Conservation (phyloP, 176 grass and related monocot species). For the Triticum timopheevii region DNA sequence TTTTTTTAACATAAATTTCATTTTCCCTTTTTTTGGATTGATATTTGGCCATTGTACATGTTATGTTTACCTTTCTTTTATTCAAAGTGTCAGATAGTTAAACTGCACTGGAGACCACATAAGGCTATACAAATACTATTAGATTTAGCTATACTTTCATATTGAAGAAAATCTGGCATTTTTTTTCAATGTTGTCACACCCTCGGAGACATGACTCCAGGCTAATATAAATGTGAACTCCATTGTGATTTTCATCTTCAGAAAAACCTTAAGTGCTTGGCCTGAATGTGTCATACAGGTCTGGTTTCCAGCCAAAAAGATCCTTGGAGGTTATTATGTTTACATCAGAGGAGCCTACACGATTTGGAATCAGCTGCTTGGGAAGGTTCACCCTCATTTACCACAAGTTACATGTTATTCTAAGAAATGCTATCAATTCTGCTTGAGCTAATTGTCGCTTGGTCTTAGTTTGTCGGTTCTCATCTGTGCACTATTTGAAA, state of each 20-base stretch:
- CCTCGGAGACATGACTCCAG: background rate
- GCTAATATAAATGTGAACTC: background rate
- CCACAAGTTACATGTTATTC: background rate
- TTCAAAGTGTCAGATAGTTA: background rate
- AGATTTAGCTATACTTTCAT: background rate
- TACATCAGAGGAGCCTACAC: constrained; percentile 94
- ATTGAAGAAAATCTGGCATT: background rate
- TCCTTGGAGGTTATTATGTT: constrained; percentile 98
- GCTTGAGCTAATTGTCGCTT: background rate
- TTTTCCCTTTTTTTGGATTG: background rate
- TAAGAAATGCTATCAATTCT: background rate
- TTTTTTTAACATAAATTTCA: background rate
- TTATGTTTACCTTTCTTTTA: background rate
- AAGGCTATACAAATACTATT: background rate
- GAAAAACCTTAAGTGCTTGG: constrained; percentile 21
- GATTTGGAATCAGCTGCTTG: constrained; percentile 96
- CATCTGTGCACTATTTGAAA: constrained; percentile 32
- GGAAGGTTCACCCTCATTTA: constrained; percentile 59
- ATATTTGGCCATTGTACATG: background rate
- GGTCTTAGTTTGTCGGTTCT: background rate
- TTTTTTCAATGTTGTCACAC: constrained; percentile 6
- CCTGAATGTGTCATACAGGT: constrained; percentile 41
- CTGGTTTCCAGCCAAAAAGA: constrained; percentile 73
- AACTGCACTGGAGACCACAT: background rate
- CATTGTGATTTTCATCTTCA: constrained; percentile 15